Percentiles rank a stretch among this genome's conserved stretches.
phyloP scores from a whole-genome alignment of 2,329 filamentous ascomycete species.

The Lomentospora prolificans region DNA sequence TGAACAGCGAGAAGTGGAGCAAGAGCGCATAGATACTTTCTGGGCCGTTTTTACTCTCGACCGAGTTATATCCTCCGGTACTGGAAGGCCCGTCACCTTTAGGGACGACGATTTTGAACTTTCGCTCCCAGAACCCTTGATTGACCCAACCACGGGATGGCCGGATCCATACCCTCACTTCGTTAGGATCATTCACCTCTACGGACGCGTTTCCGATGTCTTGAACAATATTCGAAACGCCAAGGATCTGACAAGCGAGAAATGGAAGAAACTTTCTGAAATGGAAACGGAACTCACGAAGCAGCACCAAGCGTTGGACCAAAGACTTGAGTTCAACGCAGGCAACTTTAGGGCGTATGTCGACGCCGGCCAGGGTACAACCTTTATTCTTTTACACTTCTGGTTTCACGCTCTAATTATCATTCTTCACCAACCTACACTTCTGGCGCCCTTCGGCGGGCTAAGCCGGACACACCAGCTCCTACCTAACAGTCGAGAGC shows the following conservation, averaged over 20 bases:
- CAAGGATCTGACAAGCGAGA: constrained; percentile 65
- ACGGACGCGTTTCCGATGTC: constrained; percentile 74
- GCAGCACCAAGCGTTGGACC: constrained; percentile 63
- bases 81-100: constrained; percentile 73
- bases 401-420: constrained; percentile 87
- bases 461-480: constrained; percentile 55
- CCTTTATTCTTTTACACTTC: constrained; percentile 77
- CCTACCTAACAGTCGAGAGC: constrained; percentile 68
- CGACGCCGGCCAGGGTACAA: constrained; percentile 70
- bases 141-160: constrained; percentile 52
- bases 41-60: constrained; percentile 88
- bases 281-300: constrained; percentile 73
- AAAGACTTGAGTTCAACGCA: constrained; percentile 71
- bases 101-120: constrained; percentile 80
- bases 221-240: constrained; percentile 70
- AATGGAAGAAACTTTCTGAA: constrained; percentile 58
- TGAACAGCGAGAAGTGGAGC: constrained; percentile 59
- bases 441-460: constrained; percentile 65
- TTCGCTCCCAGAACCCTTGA: constrained; percentile 46
- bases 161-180: constrained; percentile 72
- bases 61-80: constrained; percentile 77
- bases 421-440: constrained; percentile 71
- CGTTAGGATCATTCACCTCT: constrained; percentile 76
- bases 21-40: constrained; percentile 77
- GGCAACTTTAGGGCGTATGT: constrained; percentile 80